A percentile compares a stretch with the other conserved stretches of the same genome.
phyloP scores from a whole-genome alignment of 192 early-diverging fungal genomes.

The Lobosporangium transversale region DNA sequence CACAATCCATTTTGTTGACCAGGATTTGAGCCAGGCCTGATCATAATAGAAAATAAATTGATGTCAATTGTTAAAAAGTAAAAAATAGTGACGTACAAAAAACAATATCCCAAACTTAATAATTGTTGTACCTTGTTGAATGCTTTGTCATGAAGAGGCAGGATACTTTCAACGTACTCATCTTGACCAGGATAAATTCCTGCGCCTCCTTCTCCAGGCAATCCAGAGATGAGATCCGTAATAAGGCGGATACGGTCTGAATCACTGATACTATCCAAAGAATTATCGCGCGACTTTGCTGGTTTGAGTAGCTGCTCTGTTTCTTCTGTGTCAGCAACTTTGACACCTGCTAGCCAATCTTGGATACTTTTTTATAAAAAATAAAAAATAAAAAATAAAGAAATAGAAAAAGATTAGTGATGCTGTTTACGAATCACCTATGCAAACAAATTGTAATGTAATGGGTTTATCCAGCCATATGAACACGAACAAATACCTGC shows the following conservation, averaged over 20 bases:
- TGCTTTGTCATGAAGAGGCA: slow-evolving; percentile 81
- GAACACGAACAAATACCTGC: no score
- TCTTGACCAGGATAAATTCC: slow-evolving; percentile 63
- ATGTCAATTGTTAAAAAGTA: neutral
- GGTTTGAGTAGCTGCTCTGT: slow-evolving; percentile 20
- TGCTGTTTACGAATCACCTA: neutral
- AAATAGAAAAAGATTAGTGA: neutral
- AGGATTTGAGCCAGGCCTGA: slow-evolving; percentile 81
- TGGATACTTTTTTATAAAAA: slow-evolving; percentile 61
- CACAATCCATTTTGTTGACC: slow-evolving; percentile 85
- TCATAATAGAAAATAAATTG: neutral
- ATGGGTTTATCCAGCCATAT: no score
- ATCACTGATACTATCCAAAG: slow-evolving; percentile 47
- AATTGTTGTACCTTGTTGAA: slow-evolving; percentile 71
- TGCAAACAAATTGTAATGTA: no score
- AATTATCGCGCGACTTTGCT: slow-evolving; percentile 25
- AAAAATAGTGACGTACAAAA: neutral
- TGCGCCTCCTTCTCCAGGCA: slow-evolving; percentile 68
- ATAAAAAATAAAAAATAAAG: neutral
- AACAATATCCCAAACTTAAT: neutral
- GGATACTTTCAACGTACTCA: slow-evolving; percentile 71
- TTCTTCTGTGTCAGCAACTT: slow-evolving; percentile 50
- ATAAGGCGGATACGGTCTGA: slow-evolving; percentile 71
- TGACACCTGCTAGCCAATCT: slow-evolving; percentile 79
- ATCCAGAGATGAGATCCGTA: slow-evolving; percentile 67